Evolutionary conservation across 2,329 filamentous ascomycete genomes (phyloP).

Genomic region (Stachybotrys chlorohalonatus): DNA sequence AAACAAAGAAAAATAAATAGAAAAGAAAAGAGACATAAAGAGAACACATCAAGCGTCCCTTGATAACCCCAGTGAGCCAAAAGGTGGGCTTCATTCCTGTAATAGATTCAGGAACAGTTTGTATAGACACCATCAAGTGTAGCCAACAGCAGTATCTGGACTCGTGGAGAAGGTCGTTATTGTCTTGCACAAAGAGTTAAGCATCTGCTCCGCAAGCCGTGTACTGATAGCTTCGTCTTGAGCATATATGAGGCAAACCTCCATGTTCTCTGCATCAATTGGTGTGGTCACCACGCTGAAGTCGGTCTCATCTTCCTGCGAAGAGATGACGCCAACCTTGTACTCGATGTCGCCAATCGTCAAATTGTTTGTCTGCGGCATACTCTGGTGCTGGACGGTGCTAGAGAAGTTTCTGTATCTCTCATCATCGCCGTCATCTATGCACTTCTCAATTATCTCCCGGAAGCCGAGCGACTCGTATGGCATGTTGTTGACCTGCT

Average conservation of each 20-base stretch:
- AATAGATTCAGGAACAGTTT: no score
- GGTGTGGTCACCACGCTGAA: constrained; percentile 14
- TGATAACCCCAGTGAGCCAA: no score
- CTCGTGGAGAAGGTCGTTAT: constrained; percentile 6
- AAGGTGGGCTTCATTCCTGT: no score
- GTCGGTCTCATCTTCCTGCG: constrained; percentile 11
- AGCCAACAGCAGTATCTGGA: neutral
- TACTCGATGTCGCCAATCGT: constrained; percentile 9
- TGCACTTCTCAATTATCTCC: constrained; percentile 13
- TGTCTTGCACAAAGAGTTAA: constrained; percentile 5
- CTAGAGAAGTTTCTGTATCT: constrained; percentile 9
- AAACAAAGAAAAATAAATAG: no score
- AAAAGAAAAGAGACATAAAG: no score
- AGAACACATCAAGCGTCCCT: no score
- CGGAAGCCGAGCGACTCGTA: constrained; percentile 13
- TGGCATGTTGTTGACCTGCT: constrained; percentile 22
- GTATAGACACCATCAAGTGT: neutral
- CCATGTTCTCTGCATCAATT: constrained; percentile 2
- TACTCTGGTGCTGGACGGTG: constrained; percentile 15
- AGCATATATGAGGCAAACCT: constrained; percentile 11
- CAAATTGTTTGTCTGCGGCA: constrained; percentile 6
- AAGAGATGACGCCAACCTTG: constrained; percentile 8
- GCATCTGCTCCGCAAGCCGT: constrained; percentile 3
- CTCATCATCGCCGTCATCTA: constrained; percentile 3
- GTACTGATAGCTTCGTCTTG: constrained; percentile 1